Evolutionary conservation across 2,329 filamentous ascomycete species (phyloP).

Genomic region (Fusarium graminum): DNA sequence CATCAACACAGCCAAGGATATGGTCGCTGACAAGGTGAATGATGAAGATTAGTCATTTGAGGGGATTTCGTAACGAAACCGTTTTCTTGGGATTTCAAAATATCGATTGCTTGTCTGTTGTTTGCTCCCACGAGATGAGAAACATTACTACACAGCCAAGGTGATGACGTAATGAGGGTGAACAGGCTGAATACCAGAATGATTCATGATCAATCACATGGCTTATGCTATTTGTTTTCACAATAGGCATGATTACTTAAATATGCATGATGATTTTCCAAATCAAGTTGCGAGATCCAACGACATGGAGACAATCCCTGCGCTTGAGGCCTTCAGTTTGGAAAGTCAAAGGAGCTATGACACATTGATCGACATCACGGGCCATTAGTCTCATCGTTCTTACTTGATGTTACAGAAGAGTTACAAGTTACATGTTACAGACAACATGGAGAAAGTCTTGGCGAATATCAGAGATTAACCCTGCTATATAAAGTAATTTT

Average conservation of each 20-base stretch:
- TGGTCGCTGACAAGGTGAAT: slow-evolving; percentile 65
- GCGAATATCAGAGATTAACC: not conserved
- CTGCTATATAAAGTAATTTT: slow-evolving; percentile 7
- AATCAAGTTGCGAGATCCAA: slow-evolving; percentile 24
- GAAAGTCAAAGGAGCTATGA: slow-evolving; percentile 1
- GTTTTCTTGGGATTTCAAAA: slow-evolving; percentile 7
- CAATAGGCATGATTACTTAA: slow-evolving; percentile 16
- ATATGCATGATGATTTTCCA: slow-evolving; percentile 29
- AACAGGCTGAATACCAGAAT: slow-evolving; percentile 37
- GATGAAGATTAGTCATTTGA: slow-evolving; percentile 61
- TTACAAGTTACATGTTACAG: slow-evolving; percentile 1
- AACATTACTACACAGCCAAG: slow-evolving; percentile 3
- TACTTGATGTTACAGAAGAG: slow-evolving; percentile 8
- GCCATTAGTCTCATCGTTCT: slow-evolving; percentile 7
- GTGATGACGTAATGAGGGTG: slow-evolving; percentile 16
- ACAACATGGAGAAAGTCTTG: slow-evolving; percentile 3
- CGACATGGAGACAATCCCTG: not conserved
- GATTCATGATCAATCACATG: slow-evolving; percentile 39
- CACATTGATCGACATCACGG: slow-evolving; percentile 7
- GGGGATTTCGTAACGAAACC: not conserved
- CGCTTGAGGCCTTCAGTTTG: not conserved
- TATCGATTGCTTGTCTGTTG: not conserved
- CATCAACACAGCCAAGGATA: slow-evolving; percentile 63
- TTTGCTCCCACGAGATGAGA: not conserved
- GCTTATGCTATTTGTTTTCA: slow-evolving; percentile 21